These are phyloP conservation scores for Kwoniella shivajii DNA, from an alignment of 1,284 basidiomycete genomes.

Conservation along the genomic window DNA sequence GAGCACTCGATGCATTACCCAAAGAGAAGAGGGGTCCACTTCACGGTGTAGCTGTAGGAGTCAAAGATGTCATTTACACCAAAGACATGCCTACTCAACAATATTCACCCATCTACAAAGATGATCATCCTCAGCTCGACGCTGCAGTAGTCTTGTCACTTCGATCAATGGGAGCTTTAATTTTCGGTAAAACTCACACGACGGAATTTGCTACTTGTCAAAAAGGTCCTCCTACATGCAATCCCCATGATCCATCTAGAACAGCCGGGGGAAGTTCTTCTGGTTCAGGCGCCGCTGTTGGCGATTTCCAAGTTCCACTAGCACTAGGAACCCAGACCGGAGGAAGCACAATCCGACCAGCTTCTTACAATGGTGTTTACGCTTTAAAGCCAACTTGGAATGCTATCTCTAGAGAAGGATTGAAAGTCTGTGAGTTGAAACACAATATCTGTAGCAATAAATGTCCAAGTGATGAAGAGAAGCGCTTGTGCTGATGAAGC, in stretches of 20 bases:
- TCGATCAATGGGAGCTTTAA: constrained; percentile 36
- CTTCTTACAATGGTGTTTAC: constrained; percentile 43
- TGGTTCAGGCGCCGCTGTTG: constrained; percentile 44
- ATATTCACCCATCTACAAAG: constrained; percentile 33
- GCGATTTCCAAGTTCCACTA: constrained; percentile 39
- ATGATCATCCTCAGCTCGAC: constrained; percentile 29
- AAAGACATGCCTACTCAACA: constrained; percentile 43
- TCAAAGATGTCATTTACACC: constrained; percentile 41
- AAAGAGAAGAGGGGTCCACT: constrained; percentile 30
- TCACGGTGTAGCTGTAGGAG: constrained; percentile 38
- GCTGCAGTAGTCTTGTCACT: constrained; percentile 29
- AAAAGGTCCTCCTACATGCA: constrained; percentile 32
- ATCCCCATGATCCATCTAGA: constrained; percentile 36
- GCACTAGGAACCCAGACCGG: constrained; percentile 39
- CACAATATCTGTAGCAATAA: too few species aligned
- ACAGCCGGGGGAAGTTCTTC: constrained; percentile 43
- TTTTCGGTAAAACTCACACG: constrained; percentile 47
- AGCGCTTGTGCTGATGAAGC: constrained; percentile 2
- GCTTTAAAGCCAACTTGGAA: constrained; percentile 47
- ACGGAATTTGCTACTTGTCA: constrained; percentile 42
- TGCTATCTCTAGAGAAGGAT: constrained; percentile 41
- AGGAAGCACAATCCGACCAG: constrained; percentile 41
- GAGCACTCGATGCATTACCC: constrained; percentile 35
- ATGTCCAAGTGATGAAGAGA: neutral
- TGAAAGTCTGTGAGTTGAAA: constrained; percentile 35